Percentiles rank a stretch among this genome's conserved stretches.
phyloP scores from a whole-genome alignment of 805 yeast species.

The Cyberlindnera maritima region DNA sequence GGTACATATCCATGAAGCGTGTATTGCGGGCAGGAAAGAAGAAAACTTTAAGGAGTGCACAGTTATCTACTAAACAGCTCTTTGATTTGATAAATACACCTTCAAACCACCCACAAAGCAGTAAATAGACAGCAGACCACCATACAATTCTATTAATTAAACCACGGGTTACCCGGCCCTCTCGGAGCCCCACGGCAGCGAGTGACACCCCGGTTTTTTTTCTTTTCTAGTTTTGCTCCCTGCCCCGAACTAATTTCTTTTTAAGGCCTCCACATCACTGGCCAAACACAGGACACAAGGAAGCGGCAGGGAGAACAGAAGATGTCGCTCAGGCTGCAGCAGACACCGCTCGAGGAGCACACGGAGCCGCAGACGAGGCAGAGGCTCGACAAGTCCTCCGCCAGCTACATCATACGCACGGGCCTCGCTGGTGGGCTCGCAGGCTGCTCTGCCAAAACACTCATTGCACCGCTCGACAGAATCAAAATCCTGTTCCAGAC shows the following conservation, averaged over 20 bases:
- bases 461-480: conserved; percentile 93
- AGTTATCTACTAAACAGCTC: too few species aligned
- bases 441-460: conserved; percentile 93
- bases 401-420: conserved; percentile 76
- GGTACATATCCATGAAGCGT: too few species aligned
- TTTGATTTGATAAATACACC: too few species aligned
- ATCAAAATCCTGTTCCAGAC: conserved; percentile 95
- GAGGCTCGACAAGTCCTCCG: conserved; percentile 59
- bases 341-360: not conserved
- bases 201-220: too few species aligned
- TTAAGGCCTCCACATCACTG: not conserved
- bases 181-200: too few species aligned
- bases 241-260: not conserved
- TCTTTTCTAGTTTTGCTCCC: too few species aligned
- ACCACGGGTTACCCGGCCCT: too few species aligned
- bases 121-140: too few species aligned
- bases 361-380: not conserved
- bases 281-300: not conserved
- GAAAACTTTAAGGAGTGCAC: too few species aligned
- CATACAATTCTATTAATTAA: too few species aligned
- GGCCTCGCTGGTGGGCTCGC: conserved; percentile 96
- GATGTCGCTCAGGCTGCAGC: not conserved
- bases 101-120: too few species aligned
- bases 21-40: too few species aligned
- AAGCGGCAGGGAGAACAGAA: not conserved